These are phyloP conservation scores for Collybia mongolica DNA, from an alignment of 768 basidiomycete species.

Conservation along the genomic window DNA sequence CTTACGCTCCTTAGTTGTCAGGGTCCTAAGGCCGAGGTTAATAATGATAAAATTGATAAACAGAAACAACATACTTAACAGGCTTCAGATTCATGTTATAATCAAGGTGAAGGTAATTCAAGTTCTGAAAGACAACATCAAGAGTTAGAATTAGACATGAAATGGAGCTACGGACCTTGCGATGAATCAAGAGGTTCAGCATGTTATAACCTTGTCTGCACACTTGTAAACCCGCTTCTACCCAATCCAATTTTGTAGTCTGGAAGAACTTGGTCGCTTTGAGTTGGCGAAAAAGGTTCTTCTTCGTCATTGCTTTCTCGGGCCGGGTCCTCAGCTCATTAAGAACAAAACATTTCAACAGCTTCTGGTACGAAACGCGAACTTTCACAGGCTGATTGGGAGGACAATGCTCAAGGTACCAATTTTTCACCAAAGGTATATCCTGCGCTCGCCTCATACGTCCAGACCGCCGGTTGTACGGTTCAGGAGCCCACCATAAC, in stretches of 20 bases:
- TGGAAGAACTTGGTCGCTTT: constrained; percentile 99
- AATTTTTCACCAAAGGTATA: constrained; percentile 93
- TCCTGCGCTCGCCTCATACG: constrained; percentile 94
- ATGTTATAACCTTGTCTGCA: constrained; percentile 99
- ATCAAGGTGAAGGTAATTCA: constrained; percentile 93
- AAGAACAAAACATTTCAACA: constrained; percentile 92
- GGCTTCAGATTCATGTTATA: constrained; percentile 99
- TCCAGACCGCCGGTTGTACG: constrained; percentile 90
- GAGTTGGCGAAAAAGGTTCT: constrained; percentile 91
- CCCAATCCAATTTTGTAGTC: constrained; percentile 97
- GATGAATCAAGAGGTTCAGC: constrained; percentile 97
- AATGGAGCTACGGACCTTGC: constrained; percentile 62
- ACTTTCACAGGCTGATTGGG: constrained; percentile 97
- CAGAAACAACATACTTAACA: constrained; percentile 55
- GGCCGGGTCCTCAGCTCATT: constrained; percentile 88
- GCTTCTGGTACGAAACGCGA: constrained; percentile 97
- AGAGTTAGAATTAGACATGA: neutral
- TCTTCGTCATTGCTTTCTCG: constrained; percentile 98
- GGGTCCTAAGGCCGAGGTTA: constrained; percentile 56
- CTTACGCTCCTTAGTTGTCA: constrained; percentile 99
- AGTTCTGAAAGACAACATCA: constrained; percentile 47
- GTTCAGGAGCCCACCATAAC: constrained; percentile 98
- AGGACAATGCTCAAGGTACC: constrained; percentile 98
- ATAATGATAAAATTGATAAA: neutral
- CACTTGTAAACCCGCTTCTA: constrained; percentile 97